Conservation (phyloP, 768 basidiomycete species). For the Leccinum olivaceopallidum region DNA sequence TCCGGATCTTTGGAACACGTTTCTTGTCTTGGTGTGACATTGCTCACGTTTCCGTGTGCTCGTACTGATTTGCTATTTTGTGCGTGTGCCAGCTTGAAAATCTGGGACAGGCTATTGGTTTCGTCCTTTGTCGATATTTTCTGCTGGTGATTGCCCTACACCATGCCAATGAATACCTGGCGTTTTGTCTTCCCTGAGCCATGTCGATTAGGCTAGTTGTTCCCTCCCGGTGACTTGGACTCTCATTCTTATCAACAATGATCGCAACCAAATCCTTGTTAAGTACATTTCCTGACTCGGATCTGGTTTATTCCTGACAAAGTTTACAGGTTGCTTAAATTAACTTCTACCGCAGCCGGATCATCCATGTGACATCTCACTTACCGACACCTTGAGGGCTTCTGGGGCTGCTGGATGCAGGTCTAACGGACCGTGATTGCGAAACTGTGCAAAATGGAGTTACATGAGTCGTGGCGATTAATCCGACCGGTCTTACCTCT, state of each 20-base stretch:
- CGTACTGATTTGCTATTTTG: constrained; percentile 4
- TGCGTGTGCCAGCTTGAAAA: neutral
- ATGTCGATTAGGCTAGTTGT: constrained; percentile 63
- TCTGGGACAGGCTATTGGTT: neutral
- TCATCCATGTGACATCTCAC: constrained; percentile 55
- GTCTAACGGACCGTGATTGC: neutral
- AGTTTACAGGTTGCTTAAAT: constrained; percentile 65
- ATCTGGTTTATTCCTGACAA: constrained; percentile 36
- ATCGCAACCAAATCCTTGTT: constrained; percentile 59
- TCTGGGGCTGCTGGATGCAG: constrained; percentile 48
- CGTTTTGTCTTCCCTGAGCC: constrained; percentile 67
- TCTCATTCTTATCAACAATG: constrained; percentile 61
- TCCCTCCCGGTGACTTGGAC: constrained; percentile 66
- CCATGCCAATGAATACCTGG: constrained; percentile 32
- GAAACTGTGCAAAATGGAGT: constrained; percentile 78
- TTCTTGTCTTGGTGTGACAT: neutral
- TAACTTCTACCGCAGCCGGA: constrained; percentile 57
- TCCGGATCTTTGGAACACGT: neutral
- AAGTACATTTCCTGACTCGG: neutral
- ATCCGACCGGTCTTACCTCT: constrained; percentile 92
- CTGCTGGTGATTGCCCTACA: neutral
- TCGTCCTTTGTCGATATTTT: neutral
- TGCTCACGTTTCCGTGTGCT: neutral
- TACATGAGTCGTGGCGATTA: constrained; percentile 85
- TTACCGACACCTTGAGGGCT: constrained; percentile 71